Conservation (phyloP, 805 yeast species). For the Yamadazyma olivae region DNA sequence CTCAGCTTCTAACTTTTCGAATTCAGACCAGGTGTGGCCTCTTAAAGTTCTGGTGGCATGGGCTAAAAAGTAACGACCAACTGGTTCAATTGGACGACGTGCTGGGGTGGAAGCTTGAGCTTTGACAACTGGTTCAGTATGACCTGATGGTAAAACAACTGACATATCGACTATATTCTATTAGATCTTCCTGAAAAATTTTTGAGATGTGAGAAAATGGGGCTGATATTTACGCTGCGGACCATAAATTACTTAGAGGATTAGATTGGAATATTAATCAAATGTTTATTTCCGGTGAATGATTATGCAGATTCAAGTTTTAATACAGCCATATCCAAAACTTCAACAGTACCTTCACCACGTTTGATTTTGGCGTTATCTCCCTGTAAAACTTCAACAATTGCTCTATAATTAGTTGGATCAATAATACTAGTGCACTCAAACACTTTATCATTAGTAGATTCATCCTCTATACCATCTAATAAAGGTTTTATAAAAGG, state of each 20-base stretch:
- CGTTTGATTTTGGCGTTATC: slow-evolving; percentile 41
- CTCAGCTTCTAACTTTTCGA: slow-evolving; percentile 89
- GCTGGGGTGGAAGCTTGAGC: slow-evolving; percentile 55
- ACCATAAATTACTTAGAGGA: neutral
- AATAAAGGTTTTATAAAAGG: slow-evolving; percentile 32
- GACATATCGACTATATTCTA: slow-evolving; percentile 27
- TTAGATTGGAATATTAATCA: no score
- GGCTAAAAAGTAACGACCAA: slow-evolving; percentile 91
- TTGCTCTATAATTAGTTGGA: slow-evolving; percentile 74
- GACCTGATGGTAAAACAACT: slow-evolving; percentile 44
- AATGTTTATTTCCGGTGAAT: no score
- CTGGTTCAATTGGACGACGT: slow-evolving; percentile 90
- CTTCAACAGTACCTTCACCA: slow-evolving; percentile 71
- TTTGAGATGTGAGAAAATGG: slow-evolving; percentile 6
- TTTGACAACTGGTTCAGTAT: slow-evolving; percentile 29
- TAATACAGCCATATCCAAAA: slow-evolving; percentile 85
- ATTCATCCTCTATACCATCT: slow-evolving; percentile 38
- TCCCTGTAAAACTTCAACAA: slow-evolving; percentile 59
- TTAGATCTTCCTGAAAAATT: slow-evolving; percentile 2
- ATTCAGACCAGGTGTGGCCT: slow-evolving; percentile 99
- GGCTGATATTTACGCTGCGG: neutral
- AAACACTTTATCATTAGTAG: slow-evolving; percentile 46
- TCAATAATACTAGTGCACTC: slow-evolving; percentile 67
- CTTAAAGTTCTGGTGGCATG: slow-evolving; percentile 94
- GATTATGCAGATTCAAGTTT: slow-evolving; percentile 29